phyloP scores from a whole-genome alignment of 139 green algal species.

The Chlorella sp. region DNA sequence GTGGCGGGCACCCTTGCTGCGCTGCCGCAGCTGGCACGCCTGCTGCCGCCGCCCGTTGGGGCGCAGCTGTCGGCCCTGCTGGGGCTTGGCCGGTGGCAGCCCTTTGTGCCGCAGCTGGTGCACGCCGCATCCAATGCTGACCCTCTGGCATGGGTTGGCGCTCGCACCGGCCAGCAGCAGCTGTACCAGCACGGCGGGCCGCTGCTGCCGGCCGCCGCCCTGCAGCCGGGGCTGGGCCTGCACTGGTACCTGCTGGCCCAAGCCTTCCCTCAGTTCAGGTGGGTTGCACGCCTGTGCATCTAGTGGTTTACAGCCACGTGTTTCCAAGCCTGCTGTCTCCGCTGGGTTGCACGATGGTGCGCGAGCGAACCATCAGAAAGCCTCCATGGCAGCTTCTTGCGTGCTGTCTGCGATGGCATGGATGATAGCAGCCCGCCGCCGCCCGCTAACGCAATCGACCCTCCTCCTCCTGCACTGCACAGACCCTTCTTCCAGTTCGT shows the following conservation, averaged over 20 bases:
- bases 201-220: slow-evolving; percentile 5
- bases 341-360: too few species aligned
- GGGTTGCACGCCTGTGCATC: not conserved
- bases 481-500: slow-evolving; percentile 28
- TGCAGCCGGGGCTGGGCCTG: slow-evolving; percentile 34
- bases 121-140: not conserved
- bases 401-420: not conserved
- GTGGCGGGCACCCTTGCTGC: not conserved
- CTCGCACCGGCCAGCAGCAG: slow-evolving; percentile 1
- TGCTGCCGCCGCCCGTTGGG: not conserved
- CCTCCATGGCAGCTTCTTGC: not conserved
- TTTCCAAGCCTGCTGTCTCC: too few species aligned
- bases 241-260: slow-evolving; percentile 39
- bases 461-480: not conserved
- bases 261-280: slow-evolving; percentile 27
- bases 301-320: too few species aligned
- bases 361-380: too few species aligned
- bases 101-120: not conserved
- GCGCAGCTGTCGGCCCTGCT: not conserved
- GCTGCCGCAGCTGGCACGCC: not conserved
- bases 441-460: not conserved
- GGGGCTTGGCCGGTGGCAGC: not conserved
- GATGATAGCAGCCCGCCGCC: not conserved
- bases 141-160: slow-evolving; percentile 14
- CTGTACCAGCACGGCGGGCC: not conserved